A percentile compares a stretch with the other conserved stretches of the same genome.
These are phyloP conservation scores for Penicillium nordicum DNA, from an alignment of 2,329 filamentous ascomycete genomes.

Conservation along the genomic window DNA sequence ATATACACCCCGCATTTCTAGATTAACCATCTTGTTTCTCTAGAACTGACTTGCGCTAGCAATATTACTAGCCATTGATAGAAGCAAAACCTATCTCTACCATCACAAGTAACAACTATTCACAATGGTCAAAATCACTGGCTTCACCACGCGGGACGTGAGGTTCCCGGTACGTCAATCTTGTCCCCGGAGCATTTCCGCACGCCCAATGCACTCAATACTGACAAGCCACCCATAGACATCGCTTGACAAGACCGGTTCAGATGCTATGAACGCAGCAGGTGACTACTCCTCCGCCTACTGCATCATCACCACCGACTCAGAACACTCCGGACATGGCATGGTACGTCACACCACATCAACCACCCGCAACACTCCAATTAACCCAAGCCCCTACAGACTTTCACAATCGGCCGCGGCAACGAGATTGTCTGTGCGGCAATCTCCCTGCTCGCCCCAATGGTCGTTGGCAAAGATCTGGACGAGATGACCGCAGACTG, in stretches of 20 bases:
- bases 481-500: constrained; percentile 74
- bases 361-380: background rate
- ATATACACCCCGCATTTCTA: constrained; percentile 8
- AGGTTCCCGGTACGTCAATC: constrained; percentile 59
- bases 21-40: background rate
- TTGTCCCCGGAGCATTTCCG: background rate
- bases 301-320: constrained; percentile 82
- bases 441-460: constrained; percentile 72
- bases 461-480: constrained; percentile 71
- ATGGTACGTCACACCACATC: constrained; percentile 34
- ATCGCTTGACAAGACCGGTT: constrained; percentile 94
- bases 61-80: constrained; percentile 8
- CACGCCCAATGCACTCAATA: background rate
- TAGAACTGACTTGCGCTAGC: constrained; percentile 1
- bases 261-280: constrained; percentile 93
- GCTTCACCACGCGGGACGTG: constrained; percentile 69
- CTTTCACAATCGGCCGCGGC: constrained; percentile 60
- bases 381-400: constrained; percentile 24
- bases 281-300: constrained; percentile 94
- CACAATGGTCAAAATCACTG: constrained; percentile 63
- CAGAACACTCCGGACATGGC: constrained; percentile 43
- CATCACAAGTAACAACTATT: background rate
- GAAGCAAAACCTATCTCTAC: background rate
- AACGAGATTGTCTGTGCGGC: constrained; percentile 90
- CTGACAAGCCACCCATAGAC: constrained; percentile 49